These are phyloP conservation scores for Baeospora myosura DNA, from an alignment of 1,284 basidiomycete species.

Conservation along the genomic window DNA sequence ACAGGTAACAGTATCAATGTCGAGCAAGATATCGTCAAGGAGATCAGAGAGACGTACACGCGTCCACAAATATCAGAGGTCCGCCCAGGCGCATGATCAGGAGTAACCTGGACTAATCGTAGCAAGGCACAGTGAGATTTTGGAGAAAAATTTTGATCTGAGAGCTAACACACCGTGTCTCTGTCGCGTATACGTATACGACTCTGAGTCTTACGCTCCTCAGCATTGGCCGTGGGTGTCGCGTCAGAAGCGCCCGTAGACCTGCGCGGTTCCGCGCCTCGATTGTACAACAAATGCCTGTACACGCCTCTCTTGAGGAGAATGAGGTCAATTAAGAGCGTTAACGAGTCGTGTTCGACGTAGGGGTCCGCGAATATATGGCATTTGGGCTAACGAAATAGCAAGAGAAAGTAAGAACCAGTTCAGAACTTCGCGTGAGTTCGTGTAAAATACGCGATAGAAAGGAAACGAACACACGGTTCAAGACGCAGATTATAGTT, in stretches of 20 bases:
- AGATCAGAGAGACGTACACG: conserved; percentile 43
- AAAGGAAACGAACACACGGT: too few species aligned
- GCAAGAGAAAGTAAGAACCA: too few species aligned
- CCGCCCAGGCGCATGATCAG: conserved; percentile 50
- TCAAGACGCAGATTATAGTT: too few species aligned
- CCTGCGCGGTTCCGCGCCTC: conserved; percentile 59
- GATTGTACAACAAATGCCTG: conserved; percentile 85
- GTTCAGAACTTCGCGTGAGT: too few species aligned
- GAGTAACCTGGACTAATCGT: conserved; percentile 44
- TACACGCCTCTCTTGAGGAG: conserved; percentile 84
- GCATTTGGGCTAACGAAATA: conserved; percentile 48
- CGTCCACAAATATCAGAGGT: conserved; percentile 55
- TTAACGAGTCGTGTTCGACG: conserved; percentile 79
- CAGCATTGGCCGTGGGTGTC: too few species aligned
- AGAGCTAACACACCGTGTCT: not conserved
- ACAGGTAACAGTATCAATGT: not conserved
- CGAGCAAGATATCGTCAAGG: conserved; percentile 4
- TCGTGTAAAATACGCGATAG: too few species aligned
- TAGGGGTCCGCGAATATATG: conserved; percentile 79
- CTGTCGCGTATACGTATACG: not conserved
- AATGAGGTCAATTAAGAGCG: conserved; percentile 78
- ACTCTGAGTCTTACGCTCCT: conserved; percentile 18
- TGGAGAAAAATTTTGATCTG: not conserved
- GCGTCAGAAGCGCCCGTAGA: too few species aligned
- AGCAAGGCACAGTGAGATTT: not conserved